Base-by-base conservation (phyloP, 805 yeast species). In the Candida germanica region DNA sequence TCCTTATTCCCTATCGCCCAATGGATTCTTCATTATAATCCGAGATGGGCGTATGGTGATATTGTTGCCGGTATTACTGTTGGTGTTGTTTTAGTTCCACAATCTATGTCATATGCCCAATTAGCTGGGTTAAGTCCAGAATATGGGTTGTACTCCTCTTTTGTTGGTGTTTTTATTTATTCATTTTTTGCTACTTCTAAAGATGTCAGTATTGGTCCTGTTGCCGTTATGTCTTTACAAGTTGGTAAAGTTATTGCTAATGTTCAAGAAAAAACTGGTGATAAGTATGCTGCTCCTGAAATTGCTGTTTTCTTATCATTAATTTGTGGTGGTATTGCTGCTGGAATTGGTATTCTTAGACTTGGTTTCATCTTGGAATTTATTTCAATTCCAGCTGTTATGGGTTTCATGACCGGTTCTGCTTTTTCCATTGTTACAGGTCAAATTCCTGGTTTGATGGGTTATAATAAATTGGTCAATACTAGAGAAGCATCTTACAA, bases 151-250 rank as follows among this genome's bases (percentile, higher is more conserved):
- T 89, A 89, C 61, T 86, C 96, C 10, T 85, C 95, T 0, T 89
- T 89, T 53, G 81, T 89, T 31, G 97, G 97, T 54, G 95, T 88
- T 9, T 74, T 87, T 53, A 77, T 84, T 35, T 89, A 89, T 59
- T 83, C 95, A 33, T 75, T 89, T 51, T 89, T 89, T 62, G 97
- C 97, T 10, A 89, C 97, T 10, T 84, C 95, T 16, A 89, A 89
- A 60, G 97, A 89, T 69, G 95, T 89, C 25, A 83, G 94, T 42
- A 88, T 89, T 50, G 97, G 97, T 18, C 97, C 97, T 8, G 97
- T 89, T 24, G 97, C 97, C 9, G 97, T 89, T 39, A 88, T 89
- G 95, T 84, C 95, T 11, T 59, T 79, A 46, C 89, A 87, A 57
- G 87, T 86, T 23, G 80, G 89, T 33, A 85, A 82, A 56, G 87